Conservation (phyloP, 192 early-diverging fungal species). For the Phlyctochytrium arcticum region DNA sequence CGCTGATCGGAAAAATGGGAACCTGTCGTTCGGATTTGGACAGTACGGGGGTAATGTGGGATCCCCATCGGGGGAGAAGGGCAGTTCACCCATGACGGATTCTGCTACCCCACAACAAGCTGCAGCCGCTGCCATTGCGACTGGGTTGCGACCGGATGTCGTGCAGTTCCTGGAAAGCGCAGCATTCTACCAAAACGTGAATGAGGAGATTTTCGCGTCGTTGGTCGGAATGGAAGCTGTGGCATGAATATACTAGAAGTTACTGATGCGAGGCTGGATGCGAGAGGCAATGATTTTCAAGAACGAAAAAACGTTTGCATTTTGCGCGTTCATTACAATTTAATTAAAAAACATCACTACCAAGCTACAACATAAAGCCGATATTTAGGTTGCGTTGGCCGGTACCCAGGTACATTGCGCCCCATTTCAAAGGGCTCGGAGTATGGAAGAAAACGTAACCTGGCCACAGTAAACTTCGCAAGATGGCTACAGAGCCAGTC, state of each 20-base stretch:
- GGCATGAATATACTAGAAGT: not conserved
- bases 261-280: no score
- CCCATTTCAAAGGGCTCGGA: conserved; percentile 38
- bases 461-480: conserved; percentile 53
- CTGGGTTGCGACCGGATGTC: conserved; percentile 15
- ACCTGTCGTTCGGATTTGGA: conserved; percentile 20
- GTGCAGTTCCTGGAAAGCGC: conserved; percentile 25
- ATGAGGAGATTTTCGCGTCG: conserved; percentile 18
- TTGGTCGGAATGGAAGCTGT: conserved; percentile 15
- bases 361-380: conserved; percentile 49
- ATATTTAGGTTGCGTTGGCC: conserved; percentile 48
- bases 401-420: conserved; percentile 47
- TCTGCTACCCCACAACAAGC: not conserved
- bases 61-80: not conserved
- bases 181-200: conserved; percentile 22
- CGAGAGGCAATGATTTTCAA: no score
- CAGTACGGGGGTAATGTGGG: conserved; percentile 6
- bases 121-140: not conserved
- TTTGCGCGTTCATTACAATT: not conserved
- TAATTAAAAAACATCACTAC: not conserved
- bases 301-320: no score
- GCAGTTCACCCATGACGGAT: not conserved
- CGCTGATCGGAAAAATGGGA: conserved; percentile 18
- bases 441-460: conserved; percentile 53
- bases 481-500: conserved; percentile 37